phyloP scores from a whole-genome alignment of 345 rosid genomes.

The Ricinus communis region DNA sequence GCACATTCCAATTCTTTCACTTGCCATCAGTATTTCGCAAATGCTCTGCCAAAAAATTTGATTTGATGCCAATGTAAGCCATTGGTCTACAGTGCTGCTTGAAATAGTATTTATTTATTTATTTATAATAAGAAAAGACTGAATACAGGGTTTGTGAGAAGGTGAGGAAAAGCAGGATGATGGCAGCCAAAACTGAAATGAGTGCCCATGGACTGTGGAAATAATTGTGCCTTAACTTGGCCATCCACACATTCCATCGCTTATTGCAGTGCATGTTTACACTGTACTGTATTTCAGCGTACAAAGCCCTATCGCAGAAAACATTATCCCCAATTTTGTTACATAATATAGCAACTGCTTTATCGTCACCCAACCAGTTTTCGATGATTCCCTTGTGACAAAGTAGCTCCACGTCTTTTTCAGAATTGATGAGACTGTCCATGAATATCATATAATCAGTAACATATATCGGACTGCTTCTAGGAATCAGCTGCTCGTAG shows the following conservation, averaged over 20 bases:
- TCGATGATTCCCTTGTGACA: slow-evolving; percentile 2
- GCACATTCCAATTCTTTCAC: too few relatives aligned
- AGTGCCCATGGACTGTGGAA: slow-evolving; percentile 14
- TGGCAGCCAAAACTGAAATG: slow-evolving; percentile 8
- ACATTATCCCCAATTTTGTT: too few relatives aligned
- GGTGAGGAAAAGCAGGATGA: neutral
- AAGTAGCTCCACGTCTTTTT: slow-evolving; percentile 25
- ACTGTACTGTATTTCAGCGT: neutral
- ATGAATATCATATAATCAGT: slow-evolving; percentile 16
- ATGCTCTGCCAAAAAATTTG: too few relatives aligned
- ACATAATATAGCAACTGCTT: neutral
- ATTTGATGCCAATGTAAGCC: too few relatives aligned
- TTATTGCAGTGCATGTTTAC: neutral
- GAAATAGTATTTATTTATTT: too few relatives aligned
- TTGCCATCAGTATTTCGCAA: too few relatives aligned
- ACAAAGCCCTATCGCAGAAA: too few relatives aligned
- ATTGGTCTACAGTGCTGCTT: too few relatives aligned
- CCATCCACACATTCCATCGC: neutral
- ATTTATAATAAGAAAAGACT: neutral
- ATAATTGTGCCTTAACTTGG: slow-evolving; percentile 12
- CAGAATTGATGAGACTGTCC: slow-evolving; percentile 3
- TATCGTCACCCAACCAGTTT: slow-evolving; percentile 20
- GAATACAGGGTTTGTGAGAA: neutral
- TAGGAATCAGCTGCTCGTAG: slow-evolving; percentile 9
- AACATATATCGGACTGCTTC: neutral